Conservation (phyloP, 1,284 basidiomycete species). For the Inonotus obliquus region DNA sequence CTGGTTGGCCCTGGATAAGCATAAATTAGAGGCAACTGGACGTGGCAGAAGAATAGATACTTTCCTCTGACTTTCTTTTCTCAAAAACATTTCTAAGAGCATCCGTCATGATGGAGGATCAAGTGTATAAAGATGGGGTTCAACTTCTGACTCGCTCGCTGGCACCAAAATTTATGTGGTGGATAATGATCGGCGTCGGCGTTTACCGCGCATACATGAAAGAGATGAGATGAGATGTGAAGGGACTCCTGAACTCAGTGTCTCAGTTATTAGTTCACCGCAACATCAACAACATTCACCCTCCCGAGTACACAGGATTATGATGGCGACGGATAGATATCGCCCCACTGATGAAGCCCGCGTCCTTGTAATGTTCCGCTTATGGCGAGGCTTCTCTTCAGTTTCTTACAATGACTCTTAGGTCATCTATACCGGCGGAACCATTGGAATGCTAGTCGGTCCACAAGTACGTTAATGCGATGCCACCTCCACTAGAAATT, state of each 20-base stretch:
- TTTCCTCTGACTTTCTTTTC: slow-evolving; percentile 62
- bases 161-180: slow-evolving; percentile 21
- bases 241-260: background rate
- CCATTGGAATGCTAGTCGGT: slow-evolving; percentile 82
- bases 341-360: slow-evolving; percentile 59
- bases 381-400: background rate
- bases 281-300: background rate
- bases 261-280: background rate
- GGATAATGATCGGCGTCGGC: background rate
- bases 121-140: background rate
- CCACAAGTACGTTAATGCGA: slow-evolving; percentile 30
- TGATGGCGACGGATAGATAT: slow-evolving; percentile 6
- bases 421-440: slow-evolving; percentile 80
- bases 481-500: background rate
- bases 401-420: slow-evolving; percentile 18
- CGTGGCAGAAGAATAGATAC: slow-evolving; percentile 1
- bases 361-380: slow-evolving; percentile 43
- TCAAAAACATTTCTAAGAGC: slow-evolving; percentile 73
- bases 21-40: slow-evolving; percentile 6
- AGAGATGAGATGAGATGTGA: background rate
- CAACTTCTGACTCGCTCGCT: background rate
- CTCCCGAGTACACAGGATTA: background rate
- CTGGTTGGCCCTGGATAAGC: slow-evolving; percentile 53
- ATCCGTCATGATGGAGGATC: slow-evolving; percentile 52
- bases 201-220: background rate